Conservation (phyloP, 163 green algal species). For the Scenedesmus sp. region DNA sequence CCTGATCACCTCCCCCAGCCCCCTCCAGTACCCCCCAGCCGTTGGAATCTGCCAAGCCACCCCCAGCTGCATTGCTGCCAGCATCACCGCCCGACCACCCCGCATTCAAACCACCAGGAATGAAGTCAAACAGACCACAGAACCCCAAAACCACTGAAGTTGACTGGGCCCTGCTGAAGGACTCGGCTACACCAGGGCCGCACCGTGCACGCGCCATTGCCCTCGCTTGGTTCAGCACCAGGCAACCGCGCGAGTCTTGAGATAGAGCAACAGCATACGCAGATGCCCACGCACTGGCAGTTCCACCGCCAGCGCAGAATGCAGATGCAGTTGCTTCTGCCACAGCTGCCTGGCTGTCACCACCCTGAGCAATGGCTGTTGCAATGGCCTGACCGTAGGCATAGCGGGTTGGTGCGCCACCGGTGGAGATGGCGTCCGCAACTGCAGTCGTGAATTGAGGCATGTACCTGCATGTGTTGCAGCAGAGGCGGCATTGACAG, state of each 20-base stretch:
- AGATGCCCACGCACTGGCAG: conserved; percentile 30
- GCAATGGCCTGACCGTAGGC: conserved; percentile 46
- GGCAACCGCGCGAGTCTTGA: conserved; percentile 34
- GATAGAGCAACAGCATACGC: conserved; percentile 45
- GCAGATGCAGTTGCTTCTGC: conserved; percentile 47
- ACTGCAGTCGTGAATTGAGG: conserved; percentile 23
- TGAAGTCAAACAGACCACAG: conserved; percentile 38
- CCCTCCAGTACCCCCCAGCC: not conserved
- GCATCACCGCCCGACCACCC: not conserved
- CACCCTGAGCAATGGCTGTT: conserved; percentile 33
- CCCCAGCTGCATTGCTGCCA: not conserved
- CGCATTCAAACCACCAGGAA: not conserved
- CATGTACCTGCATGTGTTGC: conserved; percentile 1
- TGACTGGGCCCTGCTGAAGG: not conserved
- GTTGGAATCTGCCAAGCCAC: not conserved
- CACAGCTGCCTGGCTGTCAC: conserved; percentile 48
- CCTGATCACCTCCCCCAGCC: not conserved
- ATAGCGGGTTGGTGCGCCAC: conserved; percentile 19
- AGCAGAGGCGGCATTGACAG: not conserved
- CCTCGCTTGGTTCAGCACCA: conserved; percentile 46
- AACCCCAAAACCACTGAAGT: conserved; percentile 42
- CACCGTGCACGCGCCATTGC: conserved; percentile 41
- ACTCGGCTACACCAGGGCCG: conserved; percentile 18
- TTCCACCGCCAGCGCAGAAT: conserved; percentile 26
- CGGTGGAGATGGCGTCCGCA: conserved; percentile 23